A percentile compares a stretch with the other conserved stretches of the same genome.
Conservation (phyloP, 192 early-diverging fungal genomes). For the Coemansia sp. region DNA sequence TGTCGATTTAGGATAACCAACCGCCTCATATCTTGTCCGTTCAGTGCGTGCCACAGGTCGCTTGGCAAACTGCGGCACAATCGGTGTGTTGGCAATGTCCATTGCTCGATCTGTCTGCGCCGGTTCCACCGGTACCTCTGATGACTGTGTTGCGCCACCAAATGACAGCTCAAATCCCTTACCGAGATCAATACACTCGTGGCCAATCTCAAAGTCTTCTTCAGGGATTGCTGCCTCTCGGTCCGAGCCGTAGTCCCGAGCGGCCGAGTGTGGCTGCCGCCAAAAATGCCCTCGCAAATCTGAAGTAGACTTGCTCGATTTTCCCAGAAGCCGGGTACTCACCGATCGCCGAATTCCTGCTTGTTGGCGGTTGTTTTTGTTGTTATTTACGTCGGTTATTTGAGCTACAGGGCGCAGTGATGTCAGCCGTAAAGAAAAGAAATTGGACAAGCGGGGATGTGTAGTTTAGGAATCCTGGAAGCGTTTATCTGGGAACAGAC, state of each 20-base stretch:
- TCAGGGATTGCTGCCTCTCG: slow-evolving; percentile 5
- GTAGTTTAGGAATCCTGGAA: too few relatives aligned
- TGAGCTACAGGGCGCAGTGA: slow-evolving; percentile 15
- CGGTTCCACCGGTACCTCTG: not conserved
- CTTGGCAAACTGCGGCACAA: slow-evolving; percentile 20
- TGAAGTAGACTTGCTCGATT: slow-evolving; percentile 16
- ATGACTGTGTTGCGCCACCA: not conserved
- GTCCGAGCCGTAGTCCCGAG: slow-evolving; percentile 8
- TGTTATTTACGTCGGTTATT: slow-evolving; percentile 14
- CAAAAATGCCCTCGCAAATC: slow-evolving; percentile 18
- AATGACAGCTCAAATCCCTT: slow-evolving; percentile 12
- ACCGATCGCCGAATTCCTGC: slow-evolving; percentile 38
- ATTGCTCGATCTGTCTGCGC: not conserved
- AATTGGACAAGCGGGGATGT: not conserved
- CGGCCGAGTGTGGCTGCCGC: slow-evolving; percentile 1
- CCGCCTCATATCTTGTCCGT: slow-evolving; percentile 24
- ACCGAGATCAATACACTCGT: slow-evolving; percentile 6
- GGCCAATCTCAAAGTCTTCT: slow-evolving; percentile 3
- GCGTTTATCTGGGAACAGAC: too few relatives aligned
- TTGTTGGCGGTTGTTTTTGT: not conserved
- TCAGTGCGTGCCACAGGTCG: slow-evolving; percentile 11
- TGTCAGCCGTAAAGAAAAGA: not conserved
- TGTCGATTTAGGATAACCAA: slow-evolving; percentile 41
- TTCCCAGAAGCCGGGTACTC: slow-evolving; percentile 21
- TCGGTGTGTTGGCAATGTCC: slow-evolving; percentile 9